Evolutionary conservation across 192 early-diverging fungal genomes (phyloP).

Genomic region (Umbelopsis sp.): DNA sequence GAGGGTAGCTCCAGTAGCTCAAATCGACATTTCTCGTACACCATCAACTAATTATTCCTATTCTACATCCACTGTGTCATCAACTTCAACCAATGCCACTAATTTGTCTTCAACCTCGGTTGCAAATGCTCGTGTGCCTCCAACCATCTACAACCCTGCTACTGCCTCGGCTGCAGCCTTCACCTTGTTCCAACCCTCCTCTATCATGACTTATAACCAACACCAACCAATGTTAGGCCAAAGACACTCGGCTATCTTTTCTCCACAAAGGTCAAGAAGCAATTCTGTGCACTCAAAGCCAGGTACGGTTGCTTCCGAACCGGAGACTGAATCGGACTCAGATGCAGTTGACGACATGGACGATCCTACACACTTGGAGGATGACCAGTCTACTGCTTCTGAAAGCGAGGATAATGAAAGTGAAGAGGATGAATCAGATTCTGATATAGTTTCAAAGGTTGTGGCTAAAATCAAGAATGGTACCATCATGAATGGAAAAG

Average conservation of each 20-base stretch:
- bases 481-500: constrained; percentile 40
- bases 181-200: not conserved
- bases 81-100: constrained; percentile 16
- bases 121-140: constrained; percentile 17
- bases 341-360: constrained; percentile 27
- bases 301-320: constrained; percentile 17
- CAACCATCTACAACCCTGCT: constrained; percentile 25
- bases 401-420: not conserved
- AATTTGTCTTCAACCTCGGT: constrained; percentile 21
- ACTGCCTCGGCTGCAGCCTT: constrained; percentile 2
- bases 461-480: constrained; percentile 37
- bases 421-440: not conserved
- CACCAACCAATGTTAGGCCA: not conserved
- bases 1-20: constrained; percentile 7
- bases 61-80: constrained; percentile 32
- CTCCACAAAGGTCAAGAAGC: constrained; percentile 6
- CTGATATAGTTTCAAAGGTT: constrained; percentile 13
- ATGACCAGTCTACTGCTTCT: not conserved
- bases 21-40: constrained; percentile 5
- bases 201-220: not conserved
- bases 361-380: constrained; percentile 20
- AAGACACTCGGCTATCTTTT: not conserved
- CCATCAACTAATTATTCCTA: constrained; percentile 17
- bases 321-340: constrained; percentile 18
- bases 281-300: constrained; percentile 1